phyloP scores from a whole-genome alignment of 805 yeast genomes.

The Yamadazyma insecticola region DNA sequence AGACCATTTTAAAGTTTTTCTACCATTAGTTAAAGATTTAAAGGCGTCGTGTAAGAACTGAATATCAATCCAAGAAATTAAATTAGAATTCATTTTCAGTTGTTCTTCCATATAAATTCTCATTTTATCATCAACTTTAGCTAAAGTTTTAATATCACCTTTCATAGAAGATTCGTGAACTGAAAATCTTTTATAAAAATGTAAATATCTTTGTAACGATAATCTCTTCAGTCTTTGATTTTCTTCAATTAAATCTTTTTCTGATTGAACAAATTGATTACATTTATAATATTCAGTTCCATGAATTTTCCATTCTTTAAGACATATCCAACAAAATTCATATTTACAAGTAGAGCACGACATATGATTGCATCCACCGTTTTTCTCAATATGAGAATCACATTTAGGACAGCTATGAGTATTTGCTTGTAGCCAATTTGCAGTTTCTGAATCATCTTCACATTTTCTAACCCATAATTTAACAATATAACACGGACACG shows the following conservation, averaged over 20 bases:
- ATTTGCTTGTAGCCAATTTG: conserved; percentile 79
- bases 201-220: conserved; percentile 62
- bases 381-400: conserved; percentile 74
- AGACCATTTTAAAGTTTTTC: conserved; percentile 86
- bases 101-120: conserved; percentile 53
- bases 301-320: conserved; percentile 71
- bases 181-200: conserved; percentile 68
- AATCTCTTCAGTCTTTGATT: conserved; percentile 40
- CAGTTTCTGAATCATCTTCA: conserved; percentile 81
- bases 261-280: conserved; percentile 44
- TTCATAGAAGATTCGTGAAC: conserved; percentile 74
- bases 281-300: conserved; percentile 64
- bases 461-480: conserved; percentile 74
- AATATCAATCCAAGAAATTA: conserved; percentile 76
- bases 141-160: conserved; percentile 62
- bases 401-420: conserved; percentile 89
- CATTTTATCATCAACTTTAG: conserved; percentile 60
- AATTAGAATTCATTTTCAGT: conserved; percentile 17
- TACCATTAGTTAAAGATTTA: conserved; percentile 56
- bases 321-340: conserved; percentile 94
- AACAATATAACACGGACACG: conserved; percentile 73
- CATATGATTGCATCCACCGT: conserved; percentile 98
- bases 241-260: conserved; percentile 33
- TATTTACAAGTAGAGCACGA: conserved; percentile 69
- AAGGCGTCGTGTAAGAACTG: conserved; percentile 78